Conservation (phyloP, 2,329 filamentous ascomycete species). For the Diaporthe capsici region DNA sequence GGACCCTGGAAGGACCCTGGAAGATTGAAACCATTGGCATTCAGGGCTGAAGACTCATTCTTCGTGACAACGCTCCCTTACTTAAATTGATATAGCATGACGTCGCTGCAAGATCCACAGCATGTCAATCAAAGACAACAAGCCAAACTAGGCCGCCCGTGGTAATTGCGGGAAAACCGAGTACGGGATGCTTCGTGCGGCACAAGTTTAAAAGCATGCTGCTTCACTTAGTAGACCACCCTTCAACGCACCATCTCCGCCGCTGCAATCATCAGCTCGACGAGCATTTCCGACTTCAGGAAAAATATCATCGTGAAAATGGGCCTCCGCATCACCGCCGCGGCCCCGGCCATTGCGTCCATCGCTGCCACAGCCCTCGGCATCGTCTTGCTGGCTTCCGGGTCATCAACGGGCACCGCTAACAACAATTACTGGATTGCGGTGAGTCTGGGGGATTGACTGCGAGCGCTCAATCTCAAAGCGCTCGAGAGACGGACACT, state of each 20-base stretch:
- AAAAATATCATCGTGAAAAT: neutral
- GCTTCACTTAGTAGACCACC: neutral
- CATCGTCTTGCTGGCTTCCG: conserved; percentile 27
- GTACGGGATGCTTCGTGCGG: conserved; percentile 1
- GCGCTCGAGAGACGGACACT: neutral
- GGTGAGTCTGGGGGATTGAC: neutral
- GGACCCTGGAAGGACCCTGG: conserved; percentile 8
- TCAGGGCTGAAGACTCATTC: conserved; percentile 4
- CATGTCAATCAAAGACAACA: neutral
- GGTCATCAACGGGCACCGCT: conserved; percentile 25
- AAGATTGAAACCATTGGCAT: conserved; percentile 1
- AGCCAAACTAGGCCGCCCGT: conserved; percentile 6
- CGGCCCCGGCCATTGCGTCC: conserved; percentile 17
- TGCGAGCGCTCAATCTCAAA: too few species aligned
- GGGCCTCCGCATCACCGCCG: conserved; percentile 26
- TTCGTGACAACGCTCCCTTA: neutral
- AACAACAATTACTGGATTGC: conserved; percentile 30
- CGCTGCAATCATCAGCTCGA: neutral
- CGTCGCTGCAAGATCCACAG: neutral
- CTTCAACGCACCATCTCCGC: neutral
- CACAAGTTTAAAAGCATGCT: conserved; percentile 9
- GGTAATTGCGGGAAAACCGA: conserved; percentile 8
- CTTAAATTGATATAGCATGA: neutral
- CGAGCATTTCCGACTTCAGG: neutral
- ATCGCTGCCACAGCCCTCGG: conserved; percentile 22